phyloP scores from a whole-genome alignment of 768 basidiomycete genomes.

The Lactarius pseudohatsudake region DNA sequence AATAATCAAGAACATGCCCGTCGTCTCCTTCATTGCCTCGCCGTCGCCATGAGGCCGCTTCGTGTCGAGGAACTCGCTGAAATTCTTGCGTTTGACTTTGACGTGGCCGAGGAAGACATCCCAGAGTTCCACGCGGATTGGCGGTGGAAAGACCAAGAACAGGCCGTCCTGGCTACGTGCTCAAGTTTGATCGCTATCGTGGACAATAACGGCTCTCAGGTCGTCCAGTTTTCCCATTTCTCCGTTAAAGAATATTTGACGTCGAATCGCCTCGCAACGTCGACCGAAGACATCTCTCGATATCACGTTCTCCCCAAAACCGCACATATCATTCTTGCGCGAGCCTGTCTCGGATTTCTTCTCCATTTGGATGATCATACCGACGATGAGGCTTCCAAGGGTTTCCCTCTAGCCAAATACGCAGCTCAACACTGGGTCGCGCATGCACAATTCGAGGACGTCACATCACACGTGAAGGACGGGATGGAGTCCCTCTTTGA shows the following conservation, averaged over 20 bases:
- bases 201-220: not conserved
- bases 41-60: conserved; percentile 3
- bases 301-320: not conserved
- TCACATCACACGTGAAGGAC: not conserved
- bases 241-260: conserved; percentile 8
- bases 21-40: conserved; percentile 7
- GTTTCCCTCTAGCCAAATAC: conserved; percentile 2
- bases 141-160: conserved; percentile 7
- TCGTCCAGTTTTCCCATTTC: conserved; percentile 9
- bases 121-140: not conserved
- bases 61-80: conserved; percentile 3
- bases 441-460: no score
- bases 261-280: not conserved
- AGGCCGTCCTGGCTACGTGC: not conserved
- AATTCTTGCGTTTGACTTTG: not conserved
- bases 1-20: not conserved
- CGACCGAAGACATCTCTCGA: not conserved
- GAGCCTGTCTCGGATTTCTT: not conserved
- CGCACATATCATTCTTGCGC: not conserved
- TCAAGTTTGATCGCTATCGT: not conserved
- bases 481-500: not conserved
- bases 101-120: not conserved
- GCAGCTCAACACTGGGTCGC: not conserved
- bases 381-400: not conserved
- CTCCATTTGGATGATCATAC: not conserved